Evolutionary conservation across 768 basidiomycete genomes (phyloP).

Genomic region (Leccinum incarnatum): DNA sequence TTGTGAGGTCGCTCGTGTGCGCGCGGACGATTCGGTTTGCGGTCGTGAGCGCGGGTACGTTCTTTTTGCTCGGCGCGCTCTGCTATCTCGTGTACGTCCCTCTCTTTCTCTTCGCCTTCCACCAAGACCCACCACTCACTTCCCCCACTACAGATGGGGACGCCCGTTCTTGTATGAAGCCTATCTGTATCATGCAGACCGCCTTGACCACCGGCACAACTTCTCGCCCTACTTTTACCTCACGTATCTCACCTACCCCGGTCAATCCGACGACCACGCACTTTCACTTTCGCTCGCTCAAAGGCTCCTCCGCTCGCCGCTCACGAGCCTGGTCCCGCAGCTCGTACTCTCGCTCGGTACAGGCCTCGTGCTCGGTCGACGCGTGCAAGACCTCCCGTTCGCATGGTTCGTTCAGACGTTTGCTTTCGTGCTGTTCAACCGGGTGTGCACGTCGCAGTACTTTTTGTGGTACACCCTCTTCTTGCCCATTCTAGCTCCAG

Average conservation of each 20-base stretch:
- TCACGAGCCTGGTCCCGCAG: constrained; percentile 84
- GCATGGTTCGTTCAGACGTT: constrained; percentile 92
- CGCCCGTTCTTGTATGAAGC: constrained; percentile 88
- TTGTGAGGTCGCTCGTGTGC: constrained; percentile 45
- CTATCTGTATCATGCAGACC: constrained; percentile 87
- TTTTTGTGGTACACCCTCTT: constrained; percentile 96
- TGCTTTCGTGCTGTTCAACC: constrained; percentile 93
- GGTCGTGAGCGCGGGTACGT: constrained; percentile 65
- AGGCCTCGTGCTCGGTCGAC: constrained; percentile 69
- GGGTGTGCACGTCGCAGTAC: constrained; percentile 98
- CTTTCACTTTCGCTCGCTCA: constrained; percentile 34
- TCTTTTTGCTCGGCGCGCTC: constrained; percentile 53
- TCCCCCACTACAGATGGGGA: constrained; percentile 71
- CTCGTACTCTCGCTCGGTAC: constrained; percentile 66
- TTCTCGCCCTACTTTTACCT: constrained; percentile 98
- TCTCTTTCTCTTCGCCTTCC: constrained; percentile 4
- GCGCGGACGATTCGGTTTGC: constrained; percentile 59
- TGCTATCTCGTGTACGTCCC: constrained; percentile 76
- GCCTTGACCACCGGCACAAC: constrained; percentile 96
- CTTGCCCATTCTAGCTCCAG: constrained; percentile 77
- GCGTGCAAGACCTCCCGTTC: constrained; percentile 62
- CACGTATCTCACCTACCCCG: constrained; percentile 83
- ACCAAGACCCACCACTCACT: neutral
- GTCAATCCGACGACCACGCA: constrained; percentile 9
- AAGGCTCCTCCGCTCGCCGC: constrained; percentile 60